Percentiles rank a stretch among this genome's conserved stretches.
phyloP scores from a whole-genome alignment of 768 basidiomycete genomes.

The Galerina sulciceps region DNA sequence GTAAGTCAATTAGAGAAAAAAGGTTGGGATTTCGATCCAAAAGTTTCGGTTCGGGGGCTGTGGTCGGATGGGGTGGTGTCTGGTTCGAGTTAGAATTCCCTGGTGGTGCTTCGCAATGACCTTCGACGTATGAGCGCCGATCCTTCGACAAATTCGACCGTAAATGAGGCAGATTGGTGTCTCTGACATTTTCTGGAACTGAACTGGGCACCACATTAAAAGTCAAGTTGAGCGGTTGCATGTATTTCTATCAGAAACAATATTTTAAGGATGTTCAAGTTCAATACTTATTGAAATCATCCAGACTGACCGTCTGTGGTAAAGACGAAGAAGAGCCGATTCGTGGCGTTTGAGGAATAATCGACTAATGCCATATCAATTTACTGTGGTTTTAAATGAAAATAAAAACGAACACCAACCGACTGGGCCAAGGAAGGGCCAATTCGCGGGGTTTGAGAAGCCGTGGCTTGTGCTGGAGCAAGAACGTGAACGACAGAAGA shows the following conservation, averaged over 20 bases:
- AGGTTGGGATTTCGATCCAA: background rate
- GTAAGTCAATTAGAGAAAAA: background rate
- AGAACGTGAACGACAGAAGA: background rate
- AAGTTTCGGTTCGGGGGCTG: background rate
- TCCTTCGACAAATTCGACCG: background rate
- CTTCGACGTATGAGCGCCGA: background rate
- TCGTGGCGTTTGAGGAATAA: background rate
- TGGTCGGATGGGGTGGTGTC: background rate
- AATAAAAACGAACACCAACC: constrained; percentile 4
- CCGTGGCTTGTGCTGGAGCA: background rate
- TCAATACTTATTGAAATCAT: background rate
- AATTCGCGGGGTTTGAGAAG: constrained; percentile 2
- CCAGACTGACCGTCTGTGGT: constrained; percentile 8
- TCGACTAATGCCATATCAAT: too few species aligned
- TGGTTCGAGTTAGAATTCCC: background rate
- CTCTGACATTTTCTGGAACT: background rate
- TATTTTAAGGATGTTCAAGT: background rate
- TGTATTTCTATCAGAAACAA: background rate
- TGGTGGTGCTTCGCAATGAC: background rate
- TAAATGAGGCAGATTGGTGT: background rate
- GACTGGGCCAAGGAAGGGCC: background rate
- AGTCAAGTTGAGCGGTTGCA: background rate
- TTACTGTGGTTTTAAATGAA: too few species aligned
- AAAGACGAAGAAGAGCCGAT: background rate
- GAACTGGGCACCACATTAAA: background rate